phyloP scores from a whole-genome alignment of 1,284 basidiomycete genomes.

The Porogramme epimiltina region DNA sequence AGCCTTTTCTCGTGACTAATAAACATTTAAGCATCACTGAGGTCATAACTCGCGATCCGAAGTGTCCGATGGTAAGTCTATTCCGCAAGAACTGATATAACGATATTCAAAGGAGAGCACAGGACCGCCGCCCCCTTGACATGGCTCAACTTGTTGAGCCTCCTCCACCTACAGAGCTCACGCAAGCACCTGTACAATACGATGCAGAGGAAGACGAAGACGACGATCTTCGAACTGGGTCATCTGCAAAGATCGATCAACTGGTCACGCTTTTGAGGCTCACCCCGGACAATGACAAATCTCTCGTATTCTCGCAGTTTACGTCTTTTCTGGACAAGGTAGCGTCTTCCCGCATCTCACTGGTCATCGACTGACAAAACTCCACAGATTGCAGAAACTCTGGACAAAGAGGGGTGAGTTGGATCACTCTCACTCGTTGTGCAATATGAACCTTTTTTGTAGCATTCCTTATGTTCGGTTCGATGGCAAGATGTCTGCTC shows the following conservation, averaged over 20 bases:
- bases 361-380: background rate
- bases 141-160: slow-evolving; percentile 69
- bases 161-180: slow-evolving; percentile 64
- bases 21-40: slow-evolving; percentile 58
- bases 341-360: slow-evolving; percentile 7
- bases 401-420: slow-evolving; percentile 64
- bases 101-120: background rate
- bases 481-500: slow-evolving; percentile 81
- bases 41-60: slow-evolving; percentile 64
- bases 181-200: slow-evolving; percentile 50
- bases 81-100: no score
- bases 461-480: slow-evolving; percentile 81
- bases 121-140: slow-evolving; percentile 74
- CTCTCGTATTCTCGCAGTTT: slow-evolving; percentile 85
- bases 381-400: slow-evolving; percentile 64
- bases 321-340: slow-evolving; percentile 84
- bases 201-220: slow-evolving; percentile 44
- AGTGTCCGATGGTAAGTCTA: slow-evolving; percentile 83
- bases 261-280: slow-evolving; percentile 71
- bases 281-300: slow-evolving; percentile 73
- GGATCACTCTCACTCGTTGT: no score
- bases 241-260: slow-evolving; percentile 85
- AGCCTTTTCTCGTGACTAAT: background rate
- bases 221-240: slow-evolving; percentile 45
- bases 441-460: slow-evolving; percentile 7